These are phyloP conservation scores for Neocallimastix lanati DNA, from an alignment of 192 early-diverging fungal genomes.

Conservation along the genomic window DNA sequence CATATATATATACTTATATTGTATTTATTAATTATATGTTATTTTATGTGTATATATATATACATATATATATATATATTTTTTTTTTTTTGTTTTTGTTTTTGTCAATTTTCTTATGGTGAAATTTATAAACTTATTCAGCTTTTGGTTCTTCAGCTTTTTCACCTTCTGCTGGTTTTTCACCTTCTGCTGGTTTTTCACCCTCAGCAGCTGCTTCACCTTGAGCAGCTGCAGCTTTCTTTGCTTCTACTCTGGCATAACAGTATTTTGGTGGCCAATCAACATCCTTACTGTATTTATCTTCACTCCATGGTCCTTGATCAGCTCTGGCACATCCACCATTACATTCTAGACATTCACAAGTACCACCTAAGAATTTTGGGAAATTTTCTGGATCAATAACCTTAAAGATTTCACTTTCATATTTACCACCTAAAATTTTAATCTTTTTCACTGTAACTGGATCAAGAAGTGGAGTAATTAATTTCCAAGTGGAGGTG, in stretches of 20 bases:
- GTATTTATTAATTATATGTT: too few species aligned
- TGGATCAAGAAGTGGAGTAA: constrained; percentile 57
- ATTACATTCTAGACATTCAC: constrained; percentile 52
- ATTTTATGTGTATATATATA: too few species aligned
- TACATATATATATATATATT: too few species aligned
- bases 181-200: too few species aligned
- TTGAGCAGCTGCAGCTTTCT: too few species aligned
- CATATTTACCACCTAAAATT: constrained; percentile 42
- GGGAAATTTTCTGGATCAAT: constrained; percentile 50
- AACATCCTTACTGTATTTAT: background rate
- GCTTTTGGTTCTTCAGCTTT: background rate
- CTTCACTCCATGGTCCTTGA: constrained; percentile 29
- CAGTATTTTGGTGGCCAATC: background rate
- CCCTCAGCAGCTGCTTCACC: too few species aligned
- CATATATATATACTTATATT: too few species aligned
- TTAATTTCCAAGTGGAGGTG: constrained; percentile 57
- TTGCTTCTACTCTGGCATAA: background rate
- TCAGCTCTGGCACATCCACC: constrained; percentile 35
- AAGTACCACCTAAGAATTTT: constrained; percentile 47
- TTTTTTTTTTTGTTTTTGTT: too few species aligned
- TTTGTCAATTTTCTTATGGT: too few species aligned
- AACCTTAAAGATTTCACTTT: constrained; percentile 33
- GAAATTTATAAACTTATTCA: too few species aligned
- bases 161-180: background rate
- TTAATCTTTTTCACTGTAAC: constrained; percentile 39